Base-by-base conservation (phyloP, 345 rosid genomes). In the Camelina hispida region DNA sequence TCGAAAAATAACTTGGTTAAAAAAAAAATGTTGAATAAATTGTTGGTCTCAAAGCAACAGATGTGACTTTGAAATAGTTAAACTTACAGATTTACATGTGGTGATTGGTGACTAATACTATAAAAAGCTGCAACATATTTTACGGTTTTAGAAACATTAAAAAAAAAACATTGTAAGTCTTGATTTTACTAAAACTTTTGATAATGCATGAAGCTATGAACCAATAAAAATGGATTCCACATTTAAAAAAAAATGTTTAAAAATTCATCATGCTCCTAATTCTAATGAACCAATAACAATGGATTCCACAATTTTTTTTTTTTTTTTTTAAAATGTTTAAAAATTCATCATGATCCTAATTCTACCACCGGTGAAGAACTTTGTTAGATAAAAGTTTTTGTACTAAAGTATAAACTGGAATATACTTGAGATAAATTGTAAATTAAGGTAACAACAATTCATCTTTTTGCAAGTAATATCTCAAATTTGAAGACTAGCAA, bases 371-470 rank as follows among this genome's bases (percentile, higher is more conserved):
- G 0, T 38, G 7, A 43, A 43, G n/a, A 43, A 5, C 47, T 13
- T n/a, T 56, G 61, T 30, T 7, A 56, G 60, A 15, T 56, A 56
- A 56, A 56, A 54, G 5, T 28, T 6, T 14, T 7, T 15, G 10
- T 7, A 14, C 6, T 7, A 7, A 30, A 56, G 62, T 32, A 56
- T 56, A 56, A 30, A 17, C 37, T 16, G 42, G 62, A 32, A 57
- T 57, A 32, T 32, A 32, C 42, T 32, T 57, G 40, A 57, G 22
- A 32, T n/a, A 32, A 57, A 32, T 10, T 32, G 22, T 57, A 57
- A 15, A 32, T n/a, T 57, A 57, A 57, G 13, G 22, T 57, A 30
- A 42, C 42, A 57, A n/a, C 42, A 32, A 32, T 57, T 57, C 62
- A 57, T 57, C 42, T 57, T 16, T 4, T 4, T 57, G 20, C 42